A percentile compares a stretch with the other conserved stretches of the same genome.
phyloP scores from a whole-genome alignment of 768 basidiomycete species.

The Stropharia rugosoannulata region DNA sequence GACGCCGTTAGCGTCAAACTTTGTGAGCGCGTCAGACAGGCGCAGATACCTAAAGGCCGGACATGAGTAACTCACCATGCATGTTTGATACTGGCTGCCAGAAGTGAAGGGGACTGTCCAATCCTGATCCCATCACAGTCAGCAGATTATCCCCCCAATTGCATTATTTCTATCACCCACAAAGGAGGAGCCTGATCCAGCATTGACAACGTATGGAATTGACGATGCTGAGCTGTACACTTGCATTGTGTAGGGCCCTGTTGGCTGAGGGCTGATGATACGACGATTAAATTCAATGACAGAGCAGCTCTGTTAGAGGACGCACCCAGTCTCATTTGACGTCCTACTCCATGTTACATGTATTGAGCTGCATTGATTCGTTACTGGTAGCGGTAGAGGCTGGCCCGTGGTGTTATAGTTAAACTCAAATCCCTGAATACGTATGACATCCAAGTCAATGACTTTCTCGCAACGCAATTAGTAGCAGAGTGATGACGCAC shows the following conservation, averaged over 20 bases:
- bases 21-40: background rate
- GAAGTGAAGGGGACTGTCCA: constrained; percentile 51
- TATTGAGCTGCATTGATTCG: constrained; percentile 39
- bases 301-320: background rate
- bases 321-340: constrained; percentile 25
- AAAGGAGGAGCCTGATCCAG: constrained; percentile 32
- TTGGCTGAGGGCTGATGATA: constrained; percentile 38
- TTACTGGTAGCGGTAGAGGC: constrained; percentile 29
- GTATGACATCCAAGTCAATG: background rate
- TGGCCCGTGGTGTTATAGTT: constrained; percentile 28
- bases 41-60: background rate
- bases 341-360: constrained; percentile 34
- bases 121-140: constrained; percentile 30
- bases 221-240: constrained; percentile 47
- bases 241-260: constrained; percentile 49
- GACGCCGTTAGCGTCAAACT: constrained; percentile 47
- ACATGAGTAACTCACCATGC: constrained; percentile 39
- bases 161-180: constrained; percentile 19
- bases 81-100: constrained; percentile 54
- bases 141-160: background rate
- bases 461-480: background rate
- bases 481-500: constrained; percentile 11
- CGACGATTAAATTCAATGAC: background rate
- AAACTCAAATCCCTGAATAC: constrained; percentile 35
- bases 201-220: constrained; percentile 42